Evolutionary conservation across 1,284 basidiomycete genomes (phyloP).

Genomic region (Neolentinus lepideus): DNA sequence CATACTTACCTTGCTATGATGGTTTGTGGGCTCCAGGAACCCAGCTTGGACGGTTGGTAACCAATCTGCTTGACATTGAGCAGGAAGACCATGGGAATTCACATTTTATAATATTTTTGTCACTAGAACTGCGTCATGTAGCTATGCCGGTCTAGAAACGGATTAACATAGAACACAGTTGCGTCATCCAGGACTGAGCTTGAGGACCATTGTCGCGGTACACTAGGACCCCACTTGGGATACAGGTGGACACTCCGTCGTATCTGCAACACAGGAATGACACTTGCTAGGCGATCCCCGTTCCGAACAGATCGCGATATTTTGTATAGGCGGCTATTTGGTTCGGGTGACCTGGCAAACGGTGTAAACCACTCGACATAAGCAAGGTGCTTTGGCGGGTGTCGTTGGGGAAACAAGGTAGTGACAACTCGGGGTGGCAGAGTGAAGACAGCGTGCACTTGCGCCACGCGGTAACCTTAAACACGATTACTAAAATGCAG

Average conservation of each 20-base stretch:
- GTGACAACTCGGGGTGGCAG: slow-evolving; percentile 11
- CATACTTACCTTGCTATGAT: too few species aligned
- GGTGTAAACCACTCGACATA: too few species aligned
- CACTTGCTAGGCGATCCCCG: slow-evolving; percentile 11
- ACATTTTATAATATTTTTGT: too few species aligned
- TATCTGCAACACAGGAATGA: slow-evolving; percentile 13
- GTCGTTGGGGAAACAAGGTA: slow-evolving; percentile 10
- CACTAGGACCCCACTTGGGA: slow-evolving; percentile 14
- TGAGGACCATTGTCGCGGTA: slow-evolving; percentile 13
- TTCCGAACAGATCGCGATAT: slow-evolving; percentile 4
- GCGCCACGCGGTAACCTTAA: slow-evolving; percentile 16
- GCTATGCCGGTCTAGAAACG: slow-evolving; percentile 6
- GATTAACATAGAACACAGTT: too few species aligned
- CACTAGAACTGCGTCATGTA: not conserved
- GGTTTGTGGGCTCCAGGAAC: too few species aligned
- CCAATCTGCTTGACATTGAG: too few species aligned
- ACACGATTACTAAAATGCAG: not conserved
- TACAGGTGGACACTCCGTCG: slow-evolving; percentile 15
- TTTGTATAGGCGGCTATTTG: slow-evolving; percentile 5
- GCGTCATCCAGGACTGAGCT: slow-evolving; percentile 14
- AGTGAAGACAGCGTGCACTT: slow-evolving; percentile 17
- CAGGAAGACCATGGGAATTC: too few species aligned
- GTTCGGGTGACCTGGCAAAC: slow-evolving; percentile 1
- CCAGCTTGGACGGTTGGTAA: too few species aligned
- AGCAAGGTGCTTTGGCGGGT: not conserved